Base-by-base conservation (phyloP, 2,329 filamentous ascomycete genomes). In the Diplocarpon mali region DNA sequence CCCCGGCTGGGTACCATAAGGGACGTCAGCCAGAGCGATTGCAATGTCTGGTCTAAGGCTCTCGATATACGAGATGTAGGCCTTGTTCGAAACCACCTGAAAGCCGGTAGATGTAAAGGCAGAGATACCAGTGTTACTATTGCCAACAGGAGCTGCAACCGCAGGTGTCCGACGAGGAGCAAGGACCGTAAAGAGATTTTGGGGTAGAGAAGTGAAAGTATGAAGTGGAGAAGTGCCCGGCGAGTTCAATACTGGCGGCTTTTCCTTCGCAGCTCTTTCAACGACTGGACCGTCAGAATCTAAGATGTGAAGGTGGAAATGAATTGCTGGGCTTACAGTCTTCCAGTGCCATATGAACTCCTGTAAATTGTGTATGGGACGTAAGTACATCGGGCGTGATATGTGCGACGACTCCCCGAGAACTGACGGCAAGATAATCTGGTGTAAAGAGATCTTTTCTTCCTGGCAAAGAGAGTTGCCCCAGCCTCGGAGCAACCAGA, bases 61-160 rank as follows among this genome's bases (percentile, higher is more conserved):
- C 47, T 73, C 65, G 28, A 83, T 69, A 14, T 79, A 78, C 5
- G 76, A 67, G 29, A 73, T 69, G 65, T 92, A 96, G 43, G 84
- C 76, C 6, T 76, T 69, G 0, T 78, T 76, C 28, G 75, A 73
- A 29, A 96, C 68, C 45, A 75, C 71, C 49, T 78, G 75, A 65
- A 93, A 95, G 27, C 92, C 92, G 1, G 87, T 85, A 0, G 88
- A 90, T 2, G 92, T 95, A 60, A 85, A 80, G 38, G 96, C 73
- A 14, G 83, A 79, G 35, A 96, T 71, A 38, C 79, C 74, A 32
- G 75, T 75, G 50, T 81, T 75, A 8, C 79, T 80, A 61, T 92
- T 88, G 15, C 76, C 76, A 51, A 78, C 69, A 0, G 85, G 84
- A 6, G 81, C 78, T 8, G 73, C 65, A 15, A 95, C 80, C 1